A percentile compares a stretch with the other conserved stretches of the same genome.
These are phyloP conservation scores for Aspergillus tanneri DNA, from an alignment of 2,329 filamentous ascomycete species.

Conservation along the genomic window DNA sequence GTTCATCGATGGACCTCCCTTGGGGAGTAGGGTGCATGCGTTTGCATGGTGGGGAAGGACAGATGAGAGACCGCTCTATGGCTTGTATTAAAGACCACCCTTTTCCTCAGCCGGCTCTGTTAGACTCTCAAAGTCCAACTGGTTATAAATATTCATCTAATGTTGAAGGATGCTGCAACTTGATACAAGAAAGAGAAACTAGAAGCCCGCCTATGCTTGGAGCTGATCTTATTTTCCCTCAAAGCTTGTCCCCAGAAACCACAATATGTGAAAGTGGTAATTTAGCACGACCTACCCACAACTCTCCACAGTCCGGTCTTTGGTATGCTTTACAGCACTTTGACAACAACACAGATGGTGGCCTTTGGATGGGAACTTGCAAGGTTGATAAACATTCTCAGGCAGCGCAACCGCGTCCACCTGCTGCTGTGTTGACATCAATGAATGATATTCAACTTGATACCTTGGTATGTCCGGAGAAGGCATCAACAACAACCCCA, in stretches of 20 bases:
- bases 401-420: conserved; percentile 21
- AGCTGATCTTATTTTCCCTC: conserved; percentile 73
- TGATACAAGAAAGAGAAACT: conserved; percentile 58
- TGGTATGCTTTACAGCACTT: conserved; percentile 68
- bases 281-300: conserved; percentile 53
- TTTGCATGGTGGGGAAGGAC: no score
- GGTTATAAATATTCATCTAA: conserved; percentile 8
- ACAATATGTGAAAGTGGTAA: conserved; percentile 82
- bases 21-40: conserved; percentile 84
- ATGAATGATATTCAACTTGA: not conserved
- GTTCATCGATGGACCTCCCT: conserved; percentile 50
- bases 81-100: conserved; percentile 29
- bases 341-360: conserved; percentile 34
- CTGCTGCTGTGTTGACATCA: no score
- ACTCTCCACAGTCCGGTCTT: conserved; percentile 58
- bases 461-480: not conserved
- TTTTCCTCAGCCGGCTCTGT: conserved; percentile 32
- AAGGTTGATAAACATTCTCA: conserved; percentile 22
- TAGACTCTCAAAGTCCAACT: not conserved
- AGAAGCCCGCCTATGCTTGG: conserved; percentile 84
- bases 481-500: not conserved
- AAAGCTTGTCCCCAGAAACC: conserved; percentile 77
- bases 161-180: conserved; percentile 24
- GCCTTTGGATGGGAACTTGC: conserved; percentile 47
- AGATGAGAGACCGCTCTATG: conserved; percentile 44